Evolutionary conservation across 306 rosid species (phyloP).

Genomic region (Ceratonia siliqua): DNA sequence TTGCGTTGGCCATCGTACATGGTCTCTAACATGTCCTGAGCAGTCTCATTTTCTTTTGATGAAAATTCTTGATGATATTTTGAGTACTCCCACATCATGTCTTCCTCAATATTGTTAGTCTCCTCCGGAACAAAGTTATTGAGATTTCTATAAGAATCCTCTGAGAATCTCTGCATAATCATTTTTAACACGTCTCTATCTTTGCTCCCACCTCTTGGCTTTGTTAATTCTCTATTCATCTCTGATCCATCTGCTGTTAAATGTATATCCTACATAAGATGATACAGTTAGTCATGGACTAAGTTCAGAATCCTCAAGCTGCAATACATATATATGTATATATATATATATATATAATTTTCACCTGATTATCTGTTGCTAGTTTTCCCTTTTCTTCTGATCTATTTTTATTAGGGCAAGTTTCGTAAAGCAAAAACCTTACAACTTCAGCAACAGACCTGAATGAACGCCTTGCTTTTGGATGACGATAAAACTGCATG

Average conservation of each 20-base stretch:
- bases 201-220: neutral
- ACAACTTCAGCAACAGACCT: neutral
- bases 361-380: neutral
- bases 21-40: neutral
- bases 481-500: constrained; percentile 21
- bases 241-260: neutral
- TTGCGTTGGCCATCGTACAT: neutral
- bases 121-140: neutral
- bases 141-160: neutral
- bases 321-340: neutral
- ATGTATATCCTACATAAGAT: neutral
- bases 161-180: neutral
- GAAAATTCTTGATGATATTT: neutral
- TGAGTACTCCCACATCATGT: neutral
- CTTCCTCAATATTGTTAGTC: neutral
- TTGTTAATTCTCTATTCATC: neutral
- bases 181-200: neutral
- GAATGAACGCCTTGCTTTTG: neutral
- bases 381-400: neutral
- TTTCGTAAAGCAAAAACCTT: neutral
- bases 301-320: neutral
- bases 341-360: too few species aligned
- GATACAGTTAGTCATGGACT: neutral
- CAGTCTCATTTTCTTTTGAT: neutral
- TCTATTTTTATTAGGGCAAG: neutral